These are phyloP conservation scores for Hyaloperonospora arabidopsidis DNA, from an alignment of 352 stramenopile genomes.

Conservation along the genomic window DNA sequence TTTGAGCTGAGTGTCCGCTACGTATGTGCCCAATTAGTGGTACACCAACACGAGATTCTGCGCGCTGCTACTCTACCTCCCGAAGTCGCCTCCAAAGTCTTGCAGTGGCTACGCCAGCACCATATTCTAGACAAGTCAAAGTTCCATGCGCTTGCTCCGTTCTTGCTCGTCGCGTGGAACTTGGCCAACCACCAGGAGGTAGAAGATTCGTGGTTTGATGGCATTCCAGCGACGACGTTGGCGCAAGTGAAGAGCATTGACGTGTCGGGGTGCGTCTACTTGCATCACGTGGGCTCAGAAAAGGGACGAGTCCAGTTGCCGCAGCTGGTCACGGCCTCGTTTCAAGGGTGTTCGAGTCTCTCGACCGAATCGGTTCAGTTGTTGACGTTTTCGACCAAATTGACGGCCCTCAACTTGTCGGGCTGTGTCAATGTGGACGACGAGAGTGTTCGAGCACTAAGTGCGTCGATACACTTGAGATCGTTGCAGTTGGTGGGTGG, in stretches of 20 bases:
- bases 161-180: conserved; percentile 54
- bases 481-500: conserved; percentile 25
- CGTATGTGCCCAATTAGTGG: conserved; percentile 40
- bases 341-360: conserved; percentile 42
- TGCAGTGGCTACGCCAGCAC: conserved; percentile 50
- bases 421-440: conserved; percentile 59
- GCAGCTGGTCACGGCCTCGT: conserved; percentile 40
- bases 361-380: conserved; percentile 40
- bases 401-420: conserved; percentile 50
- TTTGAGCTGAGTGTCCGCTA: conserved; percentile 48
- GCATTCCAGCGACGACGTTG: conserved; percentile 30
- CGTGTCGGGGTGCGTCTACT: conserved; percentile 42
- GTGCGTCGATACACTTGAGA: conserved; percentile 31
- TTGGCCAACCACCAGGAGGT: conserved; percentile 41
- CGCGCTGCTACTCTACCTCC: conserved; percentile 24
- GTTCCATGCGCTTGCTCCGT: conserved; percentile 48
- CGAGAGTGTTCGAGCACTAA: conserved; percentile 35
- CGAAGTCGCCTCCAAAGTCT: conserved; percentile 36
- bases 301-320: conserved; percentile 29
- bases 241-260: conserved; percentile 54
- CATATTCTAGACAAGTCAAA: conserved; percentile 44
- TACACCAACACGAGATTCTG: conserved; percentile 19
- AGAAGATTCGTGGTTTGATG: conserved; percentile 61
- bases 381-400: conserved; percentile 46
- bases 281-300: conserved; percentile 44